Percentiles rank a stretch among this genome's conserved stretches.
These are phyloP conservation scores for Aspergillus spinulosporus DNA, from an alignment of 2,329 filamentous ascomycete genomes.

Conservation along the genomic window DNA sequence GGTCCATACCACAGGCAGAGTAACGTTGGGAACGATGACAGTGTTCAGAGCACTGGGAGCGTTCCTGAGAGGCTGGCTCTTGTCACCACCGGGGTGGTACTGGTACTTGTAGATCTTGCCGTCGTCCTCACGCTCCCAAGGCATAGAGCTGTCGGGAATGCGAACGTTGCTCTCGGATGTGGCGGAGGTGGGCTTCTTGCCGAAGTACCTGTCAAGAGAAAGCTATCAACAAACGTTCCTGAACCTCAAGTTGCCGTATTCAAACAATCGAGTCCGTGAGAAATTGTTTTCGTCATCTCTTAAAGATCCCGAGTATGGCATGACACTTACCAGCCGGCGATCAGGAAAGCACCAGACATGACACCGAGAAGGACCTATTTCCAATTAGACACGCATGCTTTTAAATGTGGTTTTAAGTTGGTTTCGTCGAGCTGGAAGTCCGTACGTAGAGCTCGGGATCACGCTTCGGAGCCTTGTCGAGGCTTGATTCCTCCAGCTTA, in stretches of 20 bases:
- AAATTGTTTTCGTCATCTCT: slow-evolving; percentile 1
- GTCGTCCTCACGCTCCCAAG: slow-evolving; percentile 73
- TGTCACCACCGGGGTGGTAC: slow-evolving; percentile 84
- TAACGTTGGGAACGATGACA: slow-evolving; percentile 91
- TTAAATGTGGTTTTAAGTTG: slow-evolving; percentile 16
- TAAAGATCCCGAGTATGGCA: slow-evolving; percentile 5
- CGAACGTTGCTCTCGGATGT: slow-evolving; percentile 78
- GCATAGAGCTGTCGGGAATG: slow-evolving; percentile 77
- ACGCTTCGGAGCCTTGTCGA: slow-evolving; percentile 65
- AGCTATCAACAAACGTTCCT: slow-evolving; percentile 46
- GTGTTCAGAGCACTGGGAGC: slow-evolving; percentile 94
- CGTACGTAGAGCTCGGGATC: slow-evolving; percentile 76
- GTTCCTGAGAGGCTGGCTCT: slow-evolving; percentile 72
- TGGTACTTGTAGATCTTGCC: slow-evolving; percentile 70
- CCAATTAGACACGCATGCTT: slow-evolving; percentile 19
- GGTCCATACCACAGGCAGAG: slow-evolving; percentile 74
- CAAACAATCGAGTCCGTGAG: slow-evolving; percentile 6
- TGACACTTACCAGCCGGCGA: slow-evolving; percentile 69
- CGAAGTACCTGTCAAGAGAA: slow-evolving; percentile 59
- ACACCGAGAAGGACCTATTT: slow-evolving; percentile 81
- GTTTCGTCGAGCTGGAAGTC: slow-evolving; percentile 8
- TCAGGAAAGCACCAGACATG: slow-evolving; percentile 83
- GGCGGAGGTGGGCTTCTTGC: slow-evolving; percentile 78
- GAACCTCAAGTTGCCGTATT: slow-evolving; percentile 3
- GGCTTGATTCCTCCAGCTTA: slow-evolving; percentile 50